phyloP scores from a whole-genome alignment of 2,329 filamentous ascomycete genomes.

The Botrytis cinerea region DNA sequence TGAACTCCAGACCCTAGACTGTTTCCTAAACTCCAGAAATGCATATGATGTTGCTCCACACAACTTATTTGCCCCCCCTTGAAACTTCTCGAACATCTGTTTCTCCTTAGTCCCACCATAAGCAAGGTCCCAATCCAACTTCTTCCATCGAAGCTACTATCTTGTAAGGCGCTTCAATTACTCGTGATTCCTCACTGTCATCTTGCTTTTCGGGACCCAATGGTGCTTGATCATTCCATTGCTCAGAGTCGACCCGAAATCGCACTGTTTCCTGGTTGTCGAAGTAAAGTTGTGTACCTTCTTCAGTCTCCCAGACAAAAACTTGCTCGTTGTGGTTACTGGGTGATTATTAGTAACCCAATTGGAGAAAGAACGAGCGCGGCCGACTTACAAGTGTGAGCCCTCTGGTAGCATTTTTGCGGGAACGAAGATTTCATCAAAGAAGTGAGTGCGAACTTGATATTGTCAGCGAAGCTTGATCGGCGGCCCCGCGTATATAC shows the following conservation, averaged over 20 bases:
- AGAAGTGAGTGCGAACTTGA: slow-evolving; percentile 82
- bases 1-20: slow-evolving; percentile 19
- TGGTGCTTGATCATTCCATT: slow-evolving; percentile 88
- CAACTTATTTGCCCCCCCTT: background rate
- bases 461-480: slow-evolving; percentile 4
- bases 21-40: slow-evolving; percentile 13
- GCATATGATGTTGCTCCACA: background rate
- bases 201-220: slow-evolving; percentile 66
- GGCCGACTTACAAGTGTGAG: slow-evolving; percentile 68
- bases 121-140: slow-evolving; percentile 60
- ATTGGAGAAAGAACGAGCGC: slow-evolving; percentile 4
- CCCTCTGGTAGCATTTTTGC: slow-evolving; percentile 72
- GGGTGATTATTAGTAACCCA: slow-evolving; percentile 24
- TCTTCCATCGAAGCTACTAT: slow-evolving; percentile 67
- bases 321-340: slow-evolving; percentile 74
- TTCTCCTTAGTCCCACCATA: slow-evolving; percentile 59
- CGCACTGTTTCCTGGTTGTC: slow-evolving; percentile 88
- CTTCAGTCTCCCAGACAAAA: slow-evolving; percentile 77
- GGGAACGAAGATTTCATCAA: slow-evolving; percentile 85
- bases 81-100: slow-evolving; percentile 28
- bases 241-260: slow-evolving; percentile 81
- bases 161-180: slow-evolving; percentile 66
- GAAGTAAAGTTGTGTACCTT: slow-evolving; percentile 74
- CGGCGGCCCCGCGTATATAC: slow-evolving; percentile 33
- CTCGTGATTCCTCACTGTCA: slow-evolving; percentile 46